Percentiles rank a stretch among this genome's conserved stretches.
phyloP scores from a whole-genome alignment of 257 asterid genomes.

The Solanum habrochaites region DNA sequence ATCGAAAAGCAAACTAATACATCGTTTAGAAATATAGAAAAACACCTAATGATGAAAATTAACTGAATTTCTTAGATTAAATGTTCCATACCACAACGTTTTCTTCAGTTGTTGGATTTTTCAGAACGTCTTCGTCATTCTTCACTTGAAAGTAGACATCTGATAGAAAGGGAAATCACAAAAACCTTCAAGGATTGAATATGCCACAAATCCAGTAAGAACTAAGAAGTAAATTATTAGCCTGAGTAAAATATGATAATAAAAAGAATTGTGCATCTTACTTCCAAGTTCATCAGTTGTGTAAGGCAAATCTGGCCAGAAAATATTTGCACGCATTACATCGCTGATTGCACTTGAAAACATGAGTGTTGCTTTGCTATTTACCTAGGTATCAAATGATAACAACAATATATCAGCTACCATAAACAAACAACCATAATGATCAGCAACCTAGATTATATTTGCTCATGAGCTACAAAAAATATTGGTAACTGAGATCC shows the following conservation, averaged over 20 bases:
- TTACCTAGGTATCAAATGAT: slow-evolving; percentile 44
- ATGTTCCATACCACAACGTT: slow-evolving; percentile 58
- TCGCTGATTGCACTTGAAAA: slow-evolving; percentile 67
- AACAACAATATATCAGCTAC: not conserved
- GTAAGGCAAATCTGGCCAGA: slow-evolving; percentile 96
- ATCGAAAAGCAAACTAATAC: not conserved
- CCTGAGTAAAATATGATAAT: not conserved
- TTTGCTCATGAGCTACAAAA: not conserved
- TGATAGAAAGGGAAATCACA: slow-evolving; percentile 24
- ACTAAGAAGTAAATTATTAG: not conserved
- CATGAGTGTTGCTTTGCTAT: slow-evolving; percentile 83
- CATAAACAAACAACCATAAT: not conserved
- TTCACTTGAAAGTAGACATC: slow-evolving; percentile 95
- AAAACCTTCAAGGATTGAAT: slow-evolving; percentile 2
- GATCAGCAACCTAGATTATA: not conserved
- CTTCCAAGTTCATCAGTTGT: slow-evolving; percentile 93
- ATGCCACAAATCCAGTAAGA: not conserved
- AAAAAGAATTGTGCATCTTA: slow-evolving; percentile 27
- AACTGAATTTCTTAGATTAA: not conserved
- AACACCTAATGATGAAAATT: not conserved
- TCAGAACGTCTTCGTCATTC: slow-evolving; percentile 82
- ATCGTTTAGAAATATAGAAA: not conserved
- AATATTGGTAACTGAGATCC: not conserved
- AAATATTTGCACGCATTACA: slow-evolving; percentile 68
- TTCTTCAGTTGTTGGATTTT: slow-evolving; percentile 63